phyloP scores from a whole-genome alignment of 2,329 filamentous ascomycete genomes.

The Sarocladium strictum region DNA sequence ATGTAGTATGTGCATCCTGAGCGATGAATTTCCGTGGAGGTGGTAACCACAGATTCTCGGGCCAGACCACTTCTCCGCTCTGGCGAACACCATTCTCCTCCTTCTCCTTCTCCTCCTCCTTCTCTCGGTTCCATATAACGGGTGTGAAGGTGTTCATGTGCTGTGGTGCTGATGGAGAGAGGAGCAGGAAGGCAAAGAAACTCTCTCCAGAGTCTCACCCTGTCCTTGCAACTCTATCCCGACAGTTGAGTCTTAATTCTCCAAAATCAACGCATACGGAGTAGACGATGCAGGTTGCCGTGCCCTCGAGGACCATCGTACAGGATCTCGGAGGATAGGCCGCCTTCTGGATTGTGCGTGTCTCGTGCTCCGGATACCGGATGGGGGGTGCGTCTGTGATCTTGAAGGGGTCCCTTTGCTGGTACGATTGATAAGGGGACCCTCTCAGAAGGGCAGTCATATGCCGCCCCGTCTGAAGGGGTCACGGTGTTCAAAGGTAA shows the following conservation, averaged over 20 bases:
- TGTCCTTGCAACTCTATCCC: too few species aligned
- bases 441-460: neutral
- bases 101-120: neutral
- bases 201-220: too few species aligned
- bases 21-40: slow-evolving; percentile 6
- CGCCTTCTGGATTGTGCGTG: neutral
- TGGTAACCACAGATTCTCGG: neutral
- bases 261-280: neutral
- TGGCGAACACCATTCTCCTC: neutral
- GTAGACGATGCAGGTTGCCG: neutral
- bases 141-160: too few species aligned
- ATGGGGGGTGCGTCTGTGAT: neutral
- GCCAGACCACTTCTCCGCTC: neutral
- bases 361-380: neutral
- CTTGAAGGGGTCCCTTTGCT: neutral
- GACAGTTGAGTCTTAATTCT: too few species aligned
- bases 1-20: neutral
- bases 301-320: slow-evolving; percentile 3
- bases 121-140: too few species aligned
- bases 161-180: too few species aligned
- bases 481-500: neutral
- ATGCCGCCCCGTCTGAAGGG: neutral
- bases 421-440: neutral
- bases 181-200: too few species aligned
- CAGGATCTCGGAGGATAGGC: neutral